These are phyloP conservation scores for Colletotrichum karsti DNA, from an alignment of 2,329 filamentous ascomycete genomes.

Conservation along the genomic window DNA sequence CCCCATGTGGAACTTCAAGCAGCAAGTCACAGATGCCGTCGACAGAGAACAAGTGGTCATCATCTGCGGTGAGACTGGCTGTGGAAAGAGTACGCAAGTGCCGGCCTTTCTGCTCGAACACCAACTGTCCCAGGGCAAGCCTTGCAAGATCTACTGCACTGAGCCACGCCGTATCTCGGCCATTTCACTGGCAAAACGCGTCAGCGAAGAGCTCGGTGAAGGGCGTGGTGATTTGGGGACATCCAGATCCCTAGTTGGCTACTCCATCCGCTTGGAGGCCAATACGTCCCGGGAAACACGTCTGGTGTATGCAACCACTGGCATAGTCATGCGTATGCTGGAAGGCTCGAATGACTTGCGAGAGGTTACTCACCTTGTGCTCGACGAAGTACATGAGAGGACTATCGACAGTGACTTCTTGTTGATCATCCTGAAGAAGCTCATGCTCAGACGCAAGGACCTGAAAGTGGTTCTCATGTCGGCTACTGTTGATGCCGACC, in stretches of 20 bases:
- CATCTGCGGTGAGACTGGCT: conserved; percentile 95
- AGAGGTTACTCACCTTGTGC: conserved; percentile 91
- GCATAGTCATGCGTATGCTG: conserved; percentile 98
- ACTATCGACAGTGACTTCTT: conserved; percentile 97
- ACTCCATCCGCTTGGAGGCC: conserved; percentile 91
- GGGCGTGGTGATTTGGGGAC: conserved; percentile 84
- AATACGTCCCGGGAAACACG: conserved; percentile 84
- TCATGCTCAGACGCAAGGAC: conserved; percentile 79
- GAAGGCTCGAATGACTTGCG: conserved; percentile 86
- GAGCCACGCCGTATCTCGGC: conserved; percentile 96
- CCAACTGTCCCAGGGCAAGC: conserved; percentile 79
- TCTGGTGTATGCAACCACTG: conserved; percentile 87
- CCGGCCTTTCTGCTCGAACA: conserved; percentile 93
- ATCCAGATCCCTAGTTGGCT: conserved; percentile 84
- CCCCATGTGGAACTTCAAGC: conserved; percentile 87
- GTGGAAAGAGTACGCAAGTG: conserved; percentile 97
- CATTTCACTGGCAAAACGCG: conserved; percentile 89
- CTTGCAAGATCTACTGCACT: conserved; percentile 94
- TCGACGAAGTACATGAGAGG: conserved; percentile 98
- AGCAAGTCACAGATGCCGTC: conserved; percentile 80
- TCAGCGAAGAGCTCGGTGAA: conserved; percentile 95
- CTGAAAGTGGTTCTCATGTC: conserved; percentile 97
- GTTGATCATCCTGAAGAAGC: conserved; percentile 86
- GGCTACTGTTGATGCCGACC: conserved; percentile 91
- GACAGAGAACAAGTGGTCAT: conserved; percentile 87